A percentile compares a stretch with the other conserved stretches of the same genome.
phyloP scores from a whole-genome alignment of 2,329 filamentous ascomycete species.

The Monosporascus sp. region DNA sequence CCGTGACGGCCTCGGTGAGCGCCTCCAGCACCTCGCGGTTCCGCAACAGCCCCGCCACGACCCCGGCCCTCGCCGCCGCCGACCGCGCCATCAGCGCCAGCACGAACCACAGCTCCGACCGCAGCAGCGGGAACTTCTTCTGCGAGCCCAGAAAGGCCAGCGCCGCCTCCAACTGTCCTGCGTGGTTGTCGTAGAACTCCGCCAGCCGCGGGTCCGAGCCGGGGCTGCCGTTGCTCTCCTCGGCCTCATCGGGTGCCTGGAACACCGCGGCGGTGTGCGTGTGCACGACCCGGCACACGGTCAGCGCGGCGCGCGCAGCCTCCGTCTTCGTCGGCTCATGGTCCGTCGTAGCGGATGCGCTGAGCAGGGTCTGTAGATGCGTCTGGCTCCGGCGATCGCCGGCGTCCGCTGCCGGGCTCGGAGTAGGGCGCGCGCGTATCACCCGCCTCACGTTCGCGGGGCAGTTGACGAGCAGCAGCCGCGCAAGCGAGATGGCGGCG shows the following conservation, averaged over 20 bases:
- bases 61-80: constrained; percentile 41
- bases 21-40: constrained; percentile 36
- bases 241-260: not conserved
- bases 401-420: not conserved
- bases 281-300: constrained; percentile 51
- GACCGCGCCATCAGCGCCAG: constrained; percentile 55
- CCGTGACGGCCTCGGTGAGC: constrained; percentile 45
- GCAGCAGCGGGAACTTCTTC: constrained; percentile 51
- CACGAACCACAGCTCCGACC: constrained; percentile 58
- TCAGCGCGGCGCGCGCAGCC: constrained; percentile 47
- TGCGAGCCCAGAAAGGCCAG: constrained; percentile 51
- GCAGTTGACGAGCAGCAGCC: constrained; percentile 50
- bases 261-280: constrained; percentile 28
- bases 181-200: constrained; percentile 42
- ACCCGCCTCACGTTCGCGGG: constrained; percentile 45
- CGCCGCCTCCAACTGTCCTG: constrained; percentile 29
- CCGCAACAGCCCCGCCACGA: constrained; percentile 39
- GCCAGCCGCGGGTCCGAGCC: constrained; percentile 12
- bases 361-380: constrained; percentile 31
- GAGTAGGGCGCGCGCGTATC: not conserved
- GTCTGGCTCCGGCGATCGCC: constrained; percentile 13
- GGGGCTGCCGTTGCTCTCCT: not conserved
- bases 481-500: constrained; percentile 50
- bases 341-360: constrained; percentile 38
- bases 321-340: constrained; percentile 54